Base-by-base conservation (phyloP, 2,329 filamentous ascomycete genomes). In the Aspergillus floridensis region DNA sequence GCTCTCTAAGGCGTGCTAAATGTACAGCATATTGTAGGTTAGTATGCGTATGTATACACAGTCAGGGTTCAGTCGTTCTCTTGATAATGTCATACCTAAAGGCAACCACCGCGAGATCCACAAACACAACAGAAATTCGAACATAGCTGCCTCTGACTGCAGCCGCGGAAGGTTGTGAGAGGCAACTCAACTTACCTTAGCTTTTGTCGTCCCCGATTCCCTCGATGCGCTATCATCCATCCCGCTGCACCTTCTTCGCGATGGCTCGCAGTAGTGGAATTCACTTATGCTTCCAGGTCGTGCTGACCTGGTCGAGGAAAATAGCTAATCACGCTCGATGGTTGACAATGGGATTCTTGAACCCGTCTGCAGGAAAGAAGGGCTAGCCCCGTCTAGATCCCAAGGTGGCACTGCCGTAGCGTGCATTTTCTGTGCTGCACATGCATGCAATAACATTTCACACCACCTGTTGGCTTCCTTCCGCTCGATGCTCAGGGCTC, bases 381-480 rank as follows among this genome's bases (percentile, higher is more conserved):
- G 47, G 16, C 19, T 35, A 51, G 49, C 26, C 24, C 26, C 24
- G 53, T 29, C 53, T 46, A 46, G 53, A 55, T 55, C 41, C 41
- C 26, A 55, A 47, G 19, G 53, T 55, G 29, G 51, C 29, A 55
- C 47, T 48, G 53, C 53, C 53, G 53, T 55, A 56, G 49, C 50
- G 53, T 46, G 32, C 49, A 41, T 38, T 35, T 49, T 24, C 41
- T n/a, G 35, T 32, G 22, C 54, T 57, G 60, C 55, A 60, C 26
- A 58, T 60, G 57, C 60, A 61, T 56, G 60, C 47, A 54, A 48
- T 52, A 53, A 29, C 19, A 35, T 59, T 59, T 57, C 57, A 56
- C 49, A 52, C 56, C 32, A 35, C 32, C 32, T 35, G 32, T 35
- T 44, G 35, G 38, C 29, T 50, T 11, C 46, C 47, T 24, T 41